phyloP scores from a whole-genome alignment of 2,329 filamentous ascomycete genomes.

The Endoconidiophora polonica region DNA sequence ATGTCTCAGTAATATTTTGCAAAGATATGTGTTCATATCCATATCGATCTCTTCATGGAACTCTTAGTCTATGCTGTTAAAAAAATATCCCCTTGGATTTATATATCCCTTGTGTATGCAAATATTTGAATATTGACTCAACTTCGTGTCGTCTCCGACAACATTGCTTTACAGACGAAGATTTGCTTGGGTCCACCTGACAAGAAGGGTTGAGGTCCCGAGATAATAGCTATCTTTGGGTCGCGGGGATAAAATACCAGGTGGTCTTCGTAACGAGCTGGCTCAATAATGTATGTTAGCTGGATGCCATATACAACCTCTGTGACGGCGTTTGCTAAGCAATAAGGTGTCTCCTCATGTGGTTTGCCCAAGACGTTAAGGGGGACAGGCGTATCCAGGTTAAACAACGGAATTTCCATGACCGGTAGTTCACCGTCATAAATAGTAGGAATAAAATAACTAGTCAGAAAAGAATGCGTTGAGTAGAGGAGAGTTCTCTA shows the following conservation, averaged over 20 bases:
- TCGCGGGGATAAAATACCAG: neutral
- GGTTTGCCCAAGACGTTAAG: neutral
- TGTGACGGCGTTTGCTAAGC: conserved; percentile 3
- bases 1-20: neutral
- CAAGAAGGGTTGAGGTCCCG: neutral
- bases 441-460: conserved; percentile 21
- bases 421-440: conserved; percentile 27
- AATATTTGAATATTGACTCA: no score
- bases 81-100: no score
- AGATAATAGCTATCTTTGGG: neutral
- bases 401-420: conserved; percentile 16
- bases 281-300: neutral
- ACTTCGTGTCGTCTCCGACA: neutral
- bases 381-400: neutral
- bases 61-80: neutral
- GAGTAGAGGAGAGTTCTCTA: conserved; percentile 21
- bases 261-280: neutral
- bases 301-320: conserved; percentile 10
- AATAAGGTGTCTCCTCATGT: neutral
- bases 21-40: neutral
- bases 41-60: neutral
- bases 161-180: neutral
- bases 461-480: conserved; percentile 3
- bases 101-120: no score
- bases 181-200: neutral